Evolutionary conservation across 805 yeast species (phyloP).

Genomic region (Kazachstania bromeliacearum): DNA sequence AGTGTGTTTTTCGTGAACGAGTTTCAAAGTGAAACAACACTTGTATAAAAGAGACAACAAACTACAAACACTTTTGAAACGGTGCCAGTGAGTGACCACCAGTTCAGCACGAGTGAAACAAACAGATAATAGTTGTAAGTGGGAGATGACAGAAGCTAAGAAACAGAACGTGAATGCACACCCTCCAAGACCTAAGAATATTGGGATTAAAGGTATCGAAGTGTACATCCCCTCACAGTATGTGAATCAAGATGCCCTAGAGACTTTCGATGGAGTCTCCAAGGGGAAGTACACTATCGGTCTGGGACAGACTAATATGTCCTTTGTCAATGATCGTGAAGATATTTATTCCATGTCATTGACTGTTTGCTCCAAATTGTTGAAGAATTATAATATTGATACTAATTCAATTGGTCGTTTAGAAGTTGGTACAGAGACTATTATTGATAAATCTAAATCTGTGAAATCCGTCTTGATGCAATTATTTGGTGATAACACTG

Average conservation of each 20-base stretch:
- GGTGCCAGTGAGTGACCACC: too few species aligned
- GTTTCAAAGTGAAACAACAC: too few species aligned
- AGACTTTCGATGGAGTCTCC: slow-evolving; percentile 74
- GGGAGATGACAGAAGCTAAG: slow-evolving; percentile 21
- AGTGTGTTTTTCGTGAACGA: too few species aligned
- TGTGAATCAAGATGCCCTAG: slow-evolving; percentile 85
- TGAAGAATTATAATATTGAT: slow-evolving; percentile 77
- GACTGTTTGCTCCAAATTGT: slow-evolving; percentile 72
- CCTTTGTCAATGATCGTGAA: slow-evolving; percentile 94
- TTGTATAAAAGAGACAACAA: too few species aligned
- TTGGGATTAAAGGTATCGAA: slow-evolving; percentile 96
- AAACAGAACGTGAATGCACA: too few species aligned
- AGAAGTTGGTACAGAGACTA: slow-evolving; percentile 97
- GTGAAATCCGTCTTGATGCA: slow-evolving; percentile 95
- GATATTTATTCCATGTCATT: slow-evolving; percentile 91
- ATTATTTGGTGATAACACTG: slow-evolving; percentile 67
- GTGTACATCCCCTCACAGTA: slow-evolving; percentile 77
- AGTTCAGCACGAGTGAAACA: too few species aligned
- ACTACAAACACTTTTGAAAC: background rate
- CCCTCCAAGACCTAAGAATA: slow-evolving; percentile 39
- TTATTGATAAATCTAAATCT: slow-evolving; percentile 92
- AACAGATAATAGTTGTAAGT: background rate
- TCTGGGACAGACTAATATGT: slow-evolving; percentile 96
- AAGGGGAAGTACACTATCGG: slow-evolving; percentile 97
- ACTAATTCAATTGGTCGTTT: slow-evolving; percentile 77